Evolutionary conservation across 371 early-diverging fungal species (phyloP).

Genomic region (Blakeslea trispora): DNA sequence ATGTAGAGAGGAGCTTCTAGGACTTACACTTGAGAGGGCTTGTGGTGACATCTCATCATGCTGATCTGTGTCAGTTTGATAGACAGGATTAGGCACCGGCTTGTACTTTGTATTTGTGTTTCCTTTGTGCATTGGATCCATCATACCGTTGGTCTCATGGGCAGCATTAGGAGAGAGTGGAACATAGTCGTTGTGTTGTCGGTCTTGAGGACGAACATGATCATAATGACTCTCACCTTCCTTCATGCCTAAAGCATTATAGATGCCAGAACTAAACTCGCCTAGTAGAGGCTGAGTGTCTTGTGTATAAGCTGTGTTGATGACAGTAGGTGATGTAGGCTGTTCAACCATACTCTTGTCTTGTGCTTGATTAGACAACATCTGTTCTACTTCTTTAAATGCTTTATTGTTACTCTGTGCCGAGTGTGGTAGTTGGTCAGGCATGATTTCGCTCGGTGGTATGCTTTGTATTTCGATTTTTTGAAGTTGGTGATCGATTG

Average conservation of each 20-base stretch:
- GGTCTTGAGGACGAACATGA: no score
- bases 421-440: neutral
- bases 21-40: neutral
- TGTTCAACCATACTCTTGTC: neutral
- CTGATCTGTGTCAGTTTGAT: conserved; percentile 1
- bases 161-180: neutral
- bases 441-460: neutral
- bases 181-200: neutral
- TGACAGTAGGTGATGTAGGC: neutral
- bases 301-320: neutral
- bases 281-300: neutral
- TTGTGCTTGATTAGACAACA: conserved; percentile 13
- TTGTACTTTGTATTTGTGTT: conserved; percentile 10
- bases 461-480: conserved; percentile 21
- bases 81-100: conserved; percentile 23
- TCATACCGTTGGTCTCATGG: neutral
- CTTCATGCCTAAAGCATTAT: conserved; percentile 11
- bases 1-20: conserved; percentile 9
- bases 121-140: neutral
- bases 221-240: neutral
- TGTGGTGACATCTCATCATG: neutral
- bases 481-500: conserved; percentile 33
- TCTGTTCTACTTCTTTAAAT: conserved; percentile 26
- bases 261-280: conserved; percentile 10
- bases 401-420: conserved; percentile 12